Percentiles rank a stretch among this genome's conserved stretches.
phyloP scores from a whole-genome alignment of 2,329 filamentous ascomycete species.

The Penicillium sp. region DNA sequence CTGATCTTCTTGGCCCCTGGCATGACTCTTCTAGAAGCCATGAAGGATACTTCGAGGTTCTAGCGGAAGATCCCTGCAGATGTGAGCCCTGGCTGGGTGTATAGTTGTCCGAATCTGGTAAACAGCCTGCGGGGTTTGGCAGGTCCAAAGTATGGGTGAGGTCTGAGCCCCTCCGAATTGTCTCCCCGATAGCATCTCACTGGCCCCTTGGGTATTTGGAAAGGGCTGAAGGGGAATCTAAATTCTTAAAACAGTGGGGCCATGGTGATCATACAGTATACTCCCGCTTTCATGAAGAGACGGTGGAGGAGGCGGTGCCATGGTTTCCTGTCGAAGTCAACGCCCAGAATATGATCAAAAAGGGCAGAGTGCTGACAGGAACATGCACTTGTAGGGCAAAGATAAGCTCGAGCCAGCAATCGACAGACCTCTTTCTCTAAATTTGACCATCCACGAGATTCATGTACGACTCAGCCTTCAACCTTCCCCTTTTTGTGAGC shows the following conservation, averaged over 20 bases:
- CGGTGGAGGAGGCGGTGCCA: neutral
- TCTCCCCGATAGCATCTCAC: constrained; percentile 11
- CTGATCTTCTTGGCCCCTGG: neutral
- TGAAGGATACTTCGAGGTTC: neutral
- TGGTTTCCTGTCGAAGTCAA: neutral
- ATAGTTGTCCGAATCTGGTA: constrained; percentile 16
- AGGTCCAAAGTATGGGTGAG: constrained; percentile 14
- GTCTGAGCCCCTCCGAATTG: constrained; percentile 13
- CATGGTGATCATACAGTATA: neutral
- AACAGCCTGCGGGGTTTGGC: constrained; percentile 13
- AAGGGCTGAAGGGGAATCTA: neutral
- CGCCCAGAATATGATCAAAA: neutral
- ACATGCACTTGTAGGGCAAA: neutral
- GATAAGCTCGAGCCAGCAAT: constrained; percentile 3
- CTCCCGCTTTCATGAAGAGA: constrained; percentile 3
- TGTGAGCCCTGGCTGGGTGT: neutral
- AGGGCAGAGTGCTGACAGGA: neutral
- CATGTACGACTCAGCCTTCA: constrained; percentile 14
- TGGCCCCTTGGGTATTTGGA: constrained; percentile 8
- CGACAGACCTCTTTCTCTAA: neutral
- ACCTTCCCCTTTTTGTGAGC: constrained; percentile 3
- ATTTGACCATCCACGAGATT: constrained; percentile 15
- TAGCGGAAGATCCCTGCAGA: constrained; percentile 18
- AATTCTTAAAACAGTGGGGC: neutral
- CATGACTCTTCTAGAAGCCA: constrained; percentile 1